Evolutionary conservation across 257 asterid species (phyloP).

Genomic region (Solanum stenotomum): DNA sequence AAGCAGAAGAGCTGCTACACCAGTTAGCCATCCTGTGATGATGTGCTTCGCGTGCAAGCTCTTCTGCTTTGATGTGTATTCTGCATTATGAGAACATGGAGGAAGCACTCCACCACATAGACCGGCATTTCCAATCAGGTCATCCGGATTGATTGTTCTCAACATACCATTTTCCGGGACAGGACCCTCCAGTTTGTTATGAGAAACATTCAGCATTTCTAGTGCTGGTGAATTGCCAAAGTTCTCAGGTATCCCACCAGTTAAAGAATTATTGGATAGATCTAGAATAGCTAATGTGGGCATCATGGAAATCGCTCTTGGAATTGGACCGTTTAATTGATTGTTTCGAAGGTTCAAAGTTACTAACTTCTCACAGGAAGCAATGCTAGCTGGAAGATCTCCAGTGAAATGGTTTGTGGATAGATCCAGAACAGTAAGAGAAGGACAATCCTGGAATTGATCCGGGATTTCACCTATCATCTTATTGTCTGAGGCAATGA

Average conservation of each 20-base stretch:
- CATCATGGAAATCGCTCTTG: conserved; percentile 46
- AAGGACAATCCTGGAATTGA: conserved; percentile 54
- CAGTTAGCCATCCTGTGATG: conserved; percentile 51
- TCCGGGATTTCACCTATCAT: conserved; percentile 55
- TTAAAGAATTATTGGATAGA: conserved; percentile 64
- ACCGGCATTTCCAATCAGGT: conserved; percentile 50
- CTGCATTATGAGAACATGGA: conserved; percentile 37
- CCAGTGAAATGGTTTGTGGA: conserved; percentile 56
- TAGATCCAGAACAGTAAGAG: conserved; percentile 50
- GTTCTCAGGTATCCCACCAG: conserved; percentile 58
- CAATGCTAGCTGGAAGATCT: conserved; percentile 47
- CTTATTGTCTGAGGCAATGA: conserved; percentile 40
- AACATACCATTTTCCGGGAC: conserved; percentile 61
- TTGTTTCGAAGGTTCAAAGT: conserved; percentile 48
- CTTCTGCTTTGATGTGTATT: conserved; percentile 13
- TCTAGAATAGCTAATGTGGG: conserved; percentile 52
- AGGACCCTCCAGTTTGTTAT: conserved; percentile 55
- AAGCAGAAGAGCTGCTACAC: conserved; percentile 33
- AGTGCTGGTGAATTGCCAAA: conserved; percentile 76
- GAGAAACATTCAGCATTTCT: conserved; percentile 53
- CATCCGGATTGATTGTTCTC: conserved; percentile 53
- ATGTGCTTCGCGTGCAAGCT: conserved; percentile 36
- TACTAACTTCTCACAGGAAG: conserved; percentile 59
- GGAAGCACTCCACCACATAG: conserved; percentile 72
- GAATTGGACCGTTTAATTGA: conserved; percentile 43